Evolutionary conservation across 2,329 filamentous ascomycete species (phyloP).

Genomic region (Thelonectria olida): DNA sequence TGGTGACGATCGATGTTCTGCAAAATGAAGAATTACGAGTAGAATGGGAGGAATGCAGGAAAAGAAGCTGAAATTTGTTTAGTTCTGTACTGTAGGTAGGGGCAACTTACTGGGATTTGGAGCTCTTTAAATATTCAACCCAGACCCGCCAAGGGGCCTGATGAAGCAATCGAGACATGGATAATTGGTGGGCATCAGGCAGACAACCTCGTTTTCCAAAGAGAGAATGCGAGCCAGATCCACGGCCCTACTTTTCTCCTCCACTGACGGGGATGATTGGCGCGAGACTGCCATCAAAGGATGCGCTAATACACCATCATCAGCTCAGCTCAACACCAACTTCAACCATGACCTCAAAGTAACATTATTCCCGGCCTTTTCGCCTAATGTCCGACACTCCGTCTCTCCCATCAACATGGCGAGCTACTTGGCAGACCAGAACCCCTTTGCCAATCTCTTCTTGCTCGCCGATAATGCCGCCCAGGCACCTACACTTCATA

Average conservation of each 20-base stretch:
- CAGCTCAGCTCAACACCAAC: not conserved
- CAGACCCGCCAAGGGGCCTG: not conserved
- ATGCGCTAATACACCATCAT: not conserved
- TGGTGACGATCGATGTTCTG: not conserved
- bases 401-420: no score
- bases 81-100: not conserved
- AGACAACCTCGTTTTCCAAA: constrained; percentile 2
- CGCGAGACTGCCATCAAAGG: not conserved
- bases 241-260: constrained; percentile 3
- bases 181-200: not conserved
- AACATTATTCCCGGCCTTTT: not conserved
- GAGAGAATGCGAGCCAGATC: not conserved
- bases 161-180: not conserved
- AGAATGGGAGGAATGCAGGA: no score
- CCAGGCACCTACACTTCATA: not conserved
- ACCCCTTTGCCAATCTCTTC: not conserved
- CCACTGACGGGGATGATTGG: not conserved
- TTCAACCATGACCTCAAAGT: no score
- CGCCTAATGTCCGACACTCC: no score
- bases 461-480: not conserved
- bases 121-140: not conserved
- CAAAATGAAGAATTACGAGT: no score
- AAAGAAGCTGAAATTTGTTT: not conserved
- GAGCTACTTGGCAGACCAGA: not conserved
- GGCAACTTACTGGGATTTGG: not conserved